phyloP scores from a whole-genome alignment of 352 stramenopile species.

The Phytophthora niederhauseri region DNA sequence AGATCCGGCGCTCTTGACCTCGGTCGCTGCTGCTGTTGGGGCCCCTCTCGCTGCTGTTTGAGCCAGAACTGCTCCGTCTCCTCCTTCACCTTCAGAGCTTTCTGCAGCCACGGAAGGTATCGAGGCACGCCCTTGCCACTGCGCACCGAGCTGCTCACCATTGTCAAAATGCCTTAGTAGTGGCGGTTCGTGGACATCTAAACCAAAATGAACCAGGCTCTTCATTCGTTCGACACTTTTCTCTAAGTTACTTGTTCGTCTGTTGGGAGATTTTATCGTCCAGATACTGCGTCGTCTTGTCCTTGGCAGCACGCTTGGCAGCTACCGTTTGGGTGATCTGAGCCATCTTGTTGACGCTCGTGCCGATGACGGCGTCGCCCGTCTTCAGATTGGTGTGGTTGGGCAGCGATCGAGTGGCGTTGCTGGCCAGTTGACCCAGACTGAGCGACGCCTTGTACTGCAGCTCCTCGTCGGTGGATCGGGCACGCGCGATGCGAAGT shows the following conservation, averaged over 20 bases:
- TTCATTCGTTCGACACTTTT: no score
- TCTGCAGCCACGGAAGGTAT: slow-evolving; percentile 73
- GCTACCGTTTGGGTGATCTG: slow-evolving; percentile 75
- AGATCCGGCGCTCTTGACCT: slow-evolving; percentile 17
- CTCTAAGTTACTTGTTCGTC: slow-evolving; percentile 33
- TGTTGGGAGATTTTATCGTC: slow-evolving; percentile 76
- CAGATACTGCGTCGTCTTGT: slow-evolving; percentile 81
- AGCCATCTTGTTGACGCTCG: slow-evolving; percentile 77
- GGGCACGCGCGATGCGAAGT: slow-evolving; percentile 89
- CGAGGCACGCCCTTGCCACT: slow-evolving; percentile 32
- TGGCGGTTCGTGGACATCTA: slow-evolving; percentile 17
- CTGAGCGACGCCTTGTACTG: slow-evolving; percentile 96
- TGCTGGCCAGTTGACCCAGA: slow-evolving; percentile 93
- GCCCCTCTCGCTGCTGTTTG: slow-evolving; percentile 22
- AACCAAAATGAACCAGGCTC: background rate
- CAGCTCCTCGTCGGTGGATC: slow-evolving; percentile 93
- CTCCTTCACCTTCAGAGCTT: slow-evolving; percentile 50
- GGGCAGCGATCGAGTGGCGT: slow-evolving; percentile 82
- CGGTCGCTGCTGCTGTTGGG: slow-evolving; percentile 26
- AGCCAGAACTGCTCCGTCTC: slow-evolving; percentile 45
- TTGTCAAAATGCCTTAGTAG: slow-evolving; percentile 5
- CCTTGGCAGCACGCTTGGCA: slow-evolving; percentile 59
- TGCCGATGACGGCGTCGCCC: slow-evolving; percentile 60
- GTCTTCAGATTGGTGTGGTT: slow-evolving; percentile 58
- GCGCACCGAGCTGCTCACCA: slow-evolving; percentile 14